These are phyloP conservation scores for Byssoonygena ceratinophila DNA, from an alignment of 2,329 filamentous ascomycete species.

Conservation along the genomic window DNA sequence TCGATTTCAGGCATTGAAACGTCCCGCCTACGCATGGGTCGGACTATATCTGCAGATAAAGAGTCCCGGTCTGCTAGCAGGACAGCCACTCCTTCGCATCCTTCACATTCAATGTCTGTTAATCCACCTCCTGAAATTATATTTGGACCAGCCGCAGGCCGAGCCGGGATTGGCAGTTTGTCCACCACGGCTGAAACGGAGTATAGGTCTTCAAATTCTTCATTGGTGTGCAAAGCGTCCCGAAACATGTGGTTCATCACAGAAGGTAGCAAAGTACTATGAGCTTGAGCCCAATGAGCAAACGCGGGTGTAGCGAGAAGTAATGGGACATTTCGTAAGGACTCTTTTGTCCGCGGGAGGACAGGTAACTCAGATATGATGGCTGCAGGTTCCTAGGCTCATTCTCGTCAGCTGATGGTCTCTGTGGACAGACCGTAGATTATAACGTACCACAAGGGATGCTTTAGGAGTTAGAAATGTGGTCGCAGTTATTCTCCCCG, in stretches of 20 bases:
- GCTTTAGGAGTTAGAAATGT: conserved; percentile 11
- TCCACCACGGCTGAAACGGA: conserved; percentile 31
- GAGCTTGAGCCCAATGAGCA: conserved; percentile 29
- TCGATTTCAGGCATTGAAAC: conserved; percentile 24
- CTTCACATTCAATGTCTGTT: conserved; percentile 8
- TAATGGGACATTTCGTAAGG: conserved; percentile 23
- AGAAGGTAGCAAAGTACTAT: conserved; percentile 24
- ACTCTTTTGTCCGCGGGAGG: conserved; percentile 13
- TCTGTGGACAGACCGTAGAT: not conserved
- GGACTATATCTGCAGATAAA: conserved; percentile 25
- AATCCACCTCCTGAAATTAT: not conserved
- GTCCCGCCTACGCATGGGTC: conserved; percentile 23
- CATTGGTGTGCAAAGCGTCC: conserved; percentile 13
- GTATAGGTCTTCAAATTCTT: conserved; percentile 16
- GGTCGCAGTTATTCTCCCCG: conserved; percentile 5
- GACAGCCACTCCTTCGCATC: conserved; percentile 30
- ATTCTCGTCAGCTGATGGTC: not conserved
- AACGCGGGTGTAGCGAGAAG: conserved; percentile 32
- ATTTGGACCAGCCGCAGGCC: not conserved
- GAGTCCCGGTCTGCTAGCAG: conserved; percentile 22
- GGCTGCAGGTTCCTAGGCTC: conserved; percentile 23
- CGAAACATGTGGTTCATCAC: conserved; percentile 24
- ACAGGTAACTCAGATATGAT: conserved; percentile 24
- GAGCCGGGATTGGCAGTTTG: conserved; percentile 23
- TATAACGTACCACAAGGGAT: conserved; percentile 10